Evolutionary conservation across 305 asterid genomes (phyloP), one percentile per base, ranked within the genome.

Genomic region (Salvia sclarea): DNA sequence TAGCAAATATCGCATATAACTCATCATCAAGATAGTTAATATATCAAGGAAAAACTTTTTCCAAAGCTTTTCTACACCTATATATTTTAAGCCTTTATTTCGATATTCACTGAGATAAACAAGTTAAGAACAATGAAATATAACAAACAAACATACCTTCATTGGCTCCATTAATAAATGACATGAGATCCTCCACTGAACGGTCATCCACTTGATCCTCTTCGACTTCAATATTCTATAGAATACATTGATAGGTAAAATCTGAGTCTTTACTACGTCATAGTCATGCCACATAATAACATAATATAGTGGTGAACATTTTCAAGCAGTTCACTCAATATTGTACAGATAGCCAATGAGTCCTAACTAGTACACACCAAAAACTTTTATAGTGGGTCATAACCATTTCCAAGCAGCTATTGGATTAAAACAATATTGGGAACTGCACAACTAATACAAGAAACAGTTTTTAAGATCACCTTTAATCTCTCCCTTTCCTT

Each of bases 171-270:
- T 94, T 91, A 67, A 94, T 94, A 77, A 84, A 94, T 40, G 96
- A 87, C 70, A 94, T 76, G 56, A 94, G 89, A 72, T 94, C 99
- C 79, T 94, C 99, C 50, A 94, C 91, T 49, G 99, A 89, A 45
- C 97, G 96, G 12, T 87, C 87, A 80, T 91, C 99, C 69, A 76
- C 88, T 53, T 47, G 95, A 79, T 86, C 96, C 85, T 81, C 98
- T 82, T 85, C 99, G 37, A 75, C 80, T 73, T 89, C 96, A 53
- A 72, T 81, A 80, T 80, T 89, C 97, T 88, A 74, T 22, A 73
- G 50, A 80, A 83, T 14, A 74, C 70, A 59, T 22, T 47, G 18
- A 76, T 64, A 52, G 52, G 30, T 68, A 64, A 63, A 33, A 49
- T 66, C 66, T 81, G 61, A 81, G 78, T 78, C 64, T 64, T 47